Percentiles rank a stretch among this genome's conserved stretches.
Evolutionary conservation across 2,329 filamentous ascomycete species (phyloP).

Genomic region (Colletotrichum horii): DNA sequence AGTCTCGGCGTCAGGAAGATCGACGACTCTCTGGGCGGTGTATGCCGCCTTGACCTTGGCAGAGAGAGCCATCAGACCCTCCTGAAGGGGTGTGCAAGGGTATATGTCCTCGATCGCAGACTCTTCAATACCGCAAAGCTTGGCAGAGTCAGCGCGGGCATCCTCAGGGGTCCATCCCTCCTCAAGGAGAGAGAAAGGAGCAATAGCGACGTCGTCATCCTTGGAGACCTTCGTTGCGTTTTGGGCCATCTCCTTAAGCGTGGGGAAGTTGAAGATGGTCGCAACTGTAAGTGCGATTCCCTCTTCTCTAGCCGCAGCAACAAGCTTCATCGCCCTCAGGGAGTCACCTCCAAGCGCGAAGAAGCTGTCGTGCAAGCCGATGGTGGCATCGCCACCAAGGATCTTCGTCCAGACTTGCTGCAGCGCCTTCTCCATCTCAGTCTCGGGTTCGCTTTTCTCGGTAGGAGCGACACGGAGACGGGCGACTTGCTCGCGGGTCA

Average conservation of each 20-base stretch:
- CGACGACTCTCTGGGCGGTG: constrained; percentile 53
- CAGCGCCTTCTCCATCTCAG: constrained; percentile 41
- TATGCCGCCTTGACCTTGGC: constrained; percentile 57
- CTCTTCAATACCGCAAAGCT: constrained; percentile 41
- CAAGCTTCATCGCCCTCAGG: constrained; percentile 55
- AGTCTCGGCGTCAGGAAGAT: constrained; percentile 39
- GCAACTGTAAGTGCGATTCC: constrained; percentile 48
- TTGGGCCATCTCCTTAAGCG: constrained; percentile 48
- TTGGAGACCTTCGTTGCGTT: constrained; percentile 31
- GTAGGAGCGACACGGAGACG: constrained; percentile 33
- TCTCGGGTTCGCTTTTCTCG: constrained; percentile 40
- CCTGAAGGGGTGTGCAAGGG: constrained; percentile 59
- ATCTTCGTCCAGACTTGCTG: constrained; percentile 42
- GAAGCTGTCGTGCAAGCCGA: constrained; percentile 48
- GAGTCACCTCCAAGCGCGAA: constrained; percentile 57
- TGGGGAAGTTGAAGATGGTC: constrained; percentile 49
- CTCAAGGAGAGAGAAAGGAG: constrained; percentile 44
- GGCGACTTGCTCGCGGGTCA: constrained; percentile 45
- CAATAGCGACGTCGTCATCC: constrained; percentile 21
- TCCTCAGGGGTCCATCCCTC: constrained; percentile 35
- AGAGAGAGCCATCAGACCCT: constrained; percentile 59
- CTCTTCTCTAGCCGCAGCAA: constrained; percentile 44
- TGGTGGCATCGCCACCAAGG: constrained; percentile 36
- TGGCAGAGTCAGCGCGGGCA: constrained; percentile 41
- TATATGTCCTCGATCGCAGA: constrained; percentile 54